Conservation (phyloP, 148 eudicot genomes). For the Camellia sinensis region DNA sequence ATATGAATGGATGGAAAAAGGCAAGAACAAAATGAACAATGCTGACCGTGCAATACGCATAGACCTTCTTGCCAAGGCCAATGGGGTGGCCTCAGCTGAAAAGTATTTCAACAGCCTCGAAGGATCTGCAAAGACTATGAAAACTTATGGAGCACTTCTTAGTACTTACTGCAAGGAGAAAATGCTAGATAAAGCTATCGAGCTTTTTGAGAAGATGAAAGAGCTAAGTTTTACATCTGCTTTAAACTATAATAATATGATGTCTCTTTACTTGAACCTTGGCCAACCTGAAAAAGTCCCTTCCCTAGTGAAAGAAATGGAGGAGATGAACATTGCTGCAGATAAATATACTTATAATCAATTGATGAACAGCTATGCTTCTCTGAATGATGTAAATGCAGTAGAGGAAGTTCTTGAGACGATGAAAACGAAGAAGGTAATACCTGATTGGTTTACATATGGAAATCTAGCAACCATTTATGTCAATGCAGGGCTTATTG, state of each 20-base stretch:
- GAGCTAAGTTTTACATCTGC: constrained; percentile 26
- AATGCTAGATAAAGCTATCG: constrained; percentile 36
- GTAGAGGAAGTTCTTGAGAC: constrained; percentile 41
- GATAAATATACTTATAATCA: constrained; percentile 37
- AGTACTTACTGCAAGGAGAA: constrained; percentile 50
- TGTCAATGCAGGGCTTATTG: constrained; percentile 31
- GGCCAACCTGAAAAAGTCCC: constrained; percentile 44
- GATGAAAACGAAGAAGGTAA: constrained; percentile 31
- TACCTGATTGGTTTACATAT: constrained; percentile 38
- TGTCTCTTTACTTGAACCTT: constrained; percentile 33
- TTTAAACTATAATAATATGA: constrained; percentile 45
- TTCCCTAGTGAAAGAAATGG: constrained; percentile 42
- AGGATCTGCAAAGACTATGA: constrained; percentile 34
- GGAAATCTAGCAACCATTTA: constrained; percentile 51
- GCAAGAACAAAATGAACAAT: constrained; percentile 27
- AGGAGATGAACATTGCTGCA: constrained; percentile 25
- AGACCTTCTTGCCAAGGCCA: constrained; percentile 46
- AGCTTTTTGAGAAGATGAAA: constrained; percentile 46
- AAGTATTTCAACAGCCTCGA: constrained; percentile 42
- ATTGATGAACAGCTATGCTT: constrained; percentile 41
- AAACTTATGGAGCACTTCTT: constrained; percentile 58
- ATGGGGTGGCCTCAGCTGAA: constrained; percentile 48
- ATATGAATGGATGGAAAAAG: constrained; percentile 49
- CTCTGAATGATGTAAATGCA: constrained; percentile 40
- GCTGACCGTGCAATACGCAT: constrained; percentile 47